These are phyloP conservation scores for Gentiana macrophylla DNA, from an alignment of 257 asterid species.

Conservation along the genomic window DNA sequence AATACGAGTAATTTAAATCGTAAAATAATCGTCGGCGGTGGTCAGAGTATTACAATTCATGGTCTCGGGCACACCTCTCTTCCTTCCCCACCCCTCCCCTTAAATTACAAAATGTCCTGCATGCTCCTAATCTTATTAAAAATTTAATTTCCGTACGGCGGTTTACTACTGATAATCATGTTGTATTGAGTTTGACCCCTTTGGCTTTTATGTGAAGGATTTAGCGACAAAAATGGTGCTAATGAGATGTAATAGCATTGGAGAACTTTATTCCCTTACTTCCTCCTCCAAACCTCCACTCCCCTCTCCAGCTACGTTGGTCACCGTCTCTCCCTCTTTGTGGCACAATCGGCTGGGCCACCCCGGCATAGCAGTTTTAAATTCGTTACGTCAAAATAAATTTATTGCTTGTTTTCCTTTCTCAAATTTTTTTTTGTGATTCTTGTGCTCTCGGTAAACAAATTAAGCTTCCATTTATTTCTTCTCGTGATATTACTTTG, in stretches of 20 bases:
- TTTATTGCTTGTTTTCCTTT: background rate
- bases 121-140: constrained; percentile 1
- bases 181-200: background rate
- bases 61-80: no score
- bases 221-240: background rate
- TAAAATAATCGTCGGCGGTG: no score
- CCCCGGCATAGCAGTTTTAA: background rate
- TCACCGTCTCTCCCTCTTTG: background rate
- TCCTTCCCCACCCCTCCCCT: background rate
- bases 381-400: background rate
- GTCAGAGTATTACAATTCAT: background rate
- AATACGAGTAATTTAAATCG: no score
- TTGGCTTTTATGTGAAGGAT: constrained; percentile 4
- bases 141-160: background rate
- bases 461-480: background rate
- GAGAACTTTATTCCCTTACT: background rate
- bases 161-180: background rate
- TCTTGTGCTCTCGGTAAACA: background rate
- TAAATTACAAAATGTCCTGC: background rate
- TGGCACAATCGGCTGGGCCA: background rate
- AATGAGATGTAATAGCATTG: constrained; percentile 2
- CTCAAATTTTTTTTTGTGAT: background rate
- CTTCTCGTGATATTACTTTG: background rate
- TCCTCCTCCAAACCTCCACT: background rate
- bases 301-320: background rate